phyloP scores from a whole-genome alignment of 257 asterid genomes.

The Handroanthus guayacan region DNA sequence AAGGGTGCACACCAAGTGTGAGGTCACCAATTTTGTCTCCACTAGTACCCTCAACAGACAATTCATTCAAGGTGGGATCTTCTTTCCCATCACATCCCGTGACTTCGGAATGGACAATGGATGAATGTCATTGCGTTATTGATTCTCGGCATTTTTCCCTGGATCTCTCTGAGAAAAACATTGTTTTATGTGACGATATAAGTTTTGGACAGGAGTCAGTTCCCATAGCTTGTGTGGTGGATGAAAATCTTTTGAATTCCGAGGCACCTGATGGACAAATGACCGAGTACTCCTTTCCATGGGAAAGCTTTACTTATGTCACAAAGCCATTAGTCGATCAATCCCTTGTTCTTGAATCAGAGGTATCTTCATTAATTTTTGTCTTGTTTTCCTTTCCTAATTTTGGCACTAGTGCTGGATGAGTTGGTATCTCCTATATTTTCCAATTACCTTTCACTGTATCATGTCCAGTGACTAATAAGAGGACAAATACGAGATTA shows the following conservation, averaged over 20 bases:
- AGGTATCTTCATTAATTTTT: conserved; percentile 54
- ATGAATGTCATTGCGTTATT: conserved; percentile 85
- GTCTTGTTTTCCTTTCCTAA: conserved; percentile 16
- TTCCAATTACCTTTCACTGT: neutral
- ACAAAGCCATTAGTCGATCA: conserved; percentile 79
- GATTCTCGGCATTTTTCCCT: conserved; percentile 81
- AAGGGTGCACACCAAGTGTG: conserved; percentile 61
- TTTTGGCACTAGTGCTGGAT: conserved; percentile 16
- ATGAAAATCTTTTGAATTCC: conserved; percentile 85
- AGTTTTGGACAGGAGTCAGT: conserved; percentile 89
- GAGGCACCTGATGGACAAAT: conserved; percentile 85
- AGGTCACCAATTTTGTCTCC: conserved; percentile 52
- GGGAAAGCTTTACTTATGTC: conserved; percentile 93
- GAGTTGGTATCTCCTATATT: conserved; percentile 5
- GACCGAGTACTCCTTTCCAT: conserved; percentile 72
- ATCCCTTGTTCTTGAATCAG: conserved; percentile 64
- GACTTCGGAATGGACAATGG: conserved; percentile 80
- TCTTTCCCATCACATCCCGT: conserved; percentile 42
- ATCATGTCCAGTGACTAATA: neutral
- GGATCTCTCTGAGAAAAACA: conserved; percentile 80
- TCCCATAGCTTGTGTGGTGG: conserved; percentile 93
- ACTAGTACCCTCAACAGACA: conserved; percentile 50
- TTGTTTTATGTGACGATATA: conserved; percentile 88
- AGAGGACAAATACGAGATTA: conserved; percentile 8
- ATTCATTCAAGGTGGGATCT: conserved; percentile 41